Evolutionary conservation across 2,329 filamentous ascomycete species (phyloP).

Genomic region (Pseudogymnoascus sp.): DNA sequence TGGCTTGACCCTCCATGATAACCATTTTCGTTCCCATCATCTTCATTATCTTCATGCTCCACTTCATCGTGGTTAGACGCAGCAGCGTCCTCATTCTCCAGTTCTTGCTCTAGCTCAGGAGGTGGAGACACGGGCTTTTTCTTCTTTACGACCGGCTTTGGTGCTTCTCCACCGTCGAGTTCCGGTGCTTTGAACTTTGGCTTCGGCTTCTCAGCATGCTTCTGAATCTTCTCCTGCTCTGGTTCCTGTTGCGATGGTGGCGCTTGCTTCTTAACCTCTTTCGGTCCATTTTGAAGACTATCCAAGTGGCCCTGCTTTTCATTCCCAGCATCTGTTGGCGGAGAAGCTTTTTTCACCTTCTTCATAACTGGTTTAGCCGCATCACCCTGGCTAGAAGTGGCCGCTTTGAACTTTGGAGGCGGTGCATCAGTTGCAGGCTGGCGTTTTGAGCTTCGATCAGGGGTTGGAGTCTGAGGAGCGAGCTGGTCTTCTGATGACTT

Average conservation of each 20-base stretch:
- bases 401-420: not conserved
- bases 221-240: not conserved
- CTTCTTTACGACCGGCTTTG: constrained; percentile 15
- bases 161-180: constrained; percentile 8
- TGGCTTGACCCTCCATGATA: not conserved
- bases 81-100: not conserved
- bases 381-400: not conserved
- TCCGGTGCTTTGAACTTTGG: not conserved
- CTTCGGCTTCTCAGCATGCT: not conserved
- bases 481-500: constrained; percentile 15
- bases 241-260: not conserved
- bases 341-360: not conserved
- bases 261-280: not conserved
- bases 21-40: not conserved
- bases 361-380: not conserved
- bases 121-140: constrained; percentile 14
- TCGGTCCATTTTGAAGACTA: not conserved
- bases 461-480: not conserved
- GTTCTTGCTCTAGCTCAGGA: constrained; percentile 16
- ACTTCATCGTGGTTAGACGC: not conserved
- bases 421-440: not conserved
- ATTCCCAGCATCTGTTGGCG: not conserved
- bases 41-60: not conserved
- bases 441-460: not conserved
- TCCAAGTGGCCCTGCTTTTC: not conserved